These are phyloP conservation scores for Wolfiporia cocos DNA, from an alignment of 1,284 basidiomycete genomes.

Conservation along the genomic window DNA sequence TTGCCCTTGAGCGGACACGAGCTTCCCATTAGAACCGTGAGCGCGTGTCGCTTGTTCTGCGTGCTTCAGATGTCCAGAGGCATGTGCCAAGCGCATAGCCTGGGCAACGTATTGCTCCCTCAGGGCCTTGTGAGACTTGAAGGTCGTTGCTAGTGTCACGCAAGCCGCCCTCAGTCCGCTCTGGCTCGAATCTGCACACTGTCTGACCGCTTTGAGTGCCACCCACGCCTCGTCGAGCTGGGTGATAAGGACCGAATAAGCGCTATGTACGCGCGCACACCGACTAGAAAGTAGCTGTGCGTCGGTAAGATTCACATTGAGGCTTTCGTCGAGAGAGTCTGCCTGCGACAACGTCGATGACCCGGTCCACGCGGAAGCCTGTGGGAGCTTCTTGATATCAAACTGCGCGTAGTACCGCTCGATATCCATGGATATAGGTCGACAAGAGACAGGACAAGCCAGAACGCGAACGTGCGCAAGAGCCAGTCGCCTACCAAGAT, in stretches of 20 bases:
- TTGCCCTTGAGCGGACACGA: no score
- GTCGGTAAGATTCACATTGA: not conserved
- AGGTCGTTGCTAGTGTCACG: not conserved
- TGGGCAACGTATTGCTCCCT: no score
- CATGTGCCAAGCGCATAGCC: no score
- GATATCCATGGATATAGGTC: not conserved
- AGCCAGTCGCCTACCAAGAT: not conserved
- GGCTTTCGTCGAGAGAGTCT: no score
- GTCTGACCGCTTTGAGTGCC: not conserved
- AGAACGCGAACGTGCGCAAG: not conserved
- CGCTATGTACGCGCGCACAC: not conserved
- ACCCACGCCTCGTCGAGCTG: conserved; percentile 1
- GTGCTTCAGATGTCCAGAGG: no score
- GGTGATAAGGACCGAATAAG: conserved; percentile 1
- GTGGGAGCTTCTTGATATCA: no score
- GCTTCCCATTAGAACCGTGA: no score
- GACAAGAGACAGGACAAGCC: conserved; percentile 1
- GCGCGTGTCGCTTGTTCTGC: no score
- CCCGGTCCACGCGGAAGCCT: not conserved
- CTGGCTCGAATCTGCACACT: no score
- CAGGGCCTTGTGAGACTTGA: no score
- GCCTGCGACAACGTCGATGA: not conserved
- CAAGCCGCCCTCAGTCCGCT: no score
- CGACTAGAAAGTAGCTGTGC: not conserved
- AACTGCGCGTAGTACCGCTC: not conserved